Percentiles rank a stretch among this genome's conserved stretches.
Conservation (phyloP, 805 yeast species). For the Sugiyamaella marilandica region DNA sequence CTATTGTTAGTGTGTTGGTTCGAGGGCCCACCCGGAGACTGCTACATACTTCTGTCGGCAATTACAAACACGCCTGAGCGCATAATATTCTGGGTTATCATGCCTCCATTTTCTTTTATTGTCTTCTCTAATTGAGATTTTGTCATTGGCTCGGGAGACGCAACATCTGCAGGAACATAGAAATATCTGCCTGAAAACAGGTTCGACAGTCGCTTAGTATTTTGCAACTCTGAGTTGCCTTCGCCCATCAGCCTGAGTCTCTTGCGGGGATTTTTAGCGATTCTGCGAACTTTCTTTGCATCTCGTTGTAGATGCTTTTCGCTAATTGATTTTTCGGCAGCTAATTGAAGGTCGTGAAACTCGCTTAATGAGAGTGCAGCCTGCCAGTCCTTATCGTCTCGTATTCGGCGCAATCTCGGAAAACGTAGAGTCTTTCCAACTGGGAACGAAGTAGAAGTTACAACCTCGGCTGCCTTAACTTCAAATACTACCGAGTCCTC, state of each 20-base stretch:
- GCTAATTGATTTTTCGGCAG: conserved; percentile 18
- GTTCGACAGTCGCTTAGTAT: conserved; percentile 9
- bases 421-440: conserved; percentile 69
- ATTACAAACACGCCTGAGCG: conserved; percentile 12
- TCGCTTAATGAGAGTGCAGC: conserved; percentile 54
- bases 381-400: conserved; percentile 63
- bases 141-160: conserved; percentile 20
- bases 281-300: conserved; percentile 28
- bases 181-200: conserved; percentile 24
- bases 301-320: conserved; percentile 20
- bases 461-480: conserved; percentile 74
- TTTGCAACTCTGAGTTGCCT: background rate
- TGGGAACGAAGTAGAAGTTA: conserved; percentile 49
- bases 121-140: conserved; percentile 21
- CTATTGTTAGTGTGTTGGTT: conserved; percentile 21
- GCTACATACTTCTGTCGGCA: conserved; percentile 23
- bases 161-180: conserved; percentile 26
- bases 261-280: conserved; percentile 5
- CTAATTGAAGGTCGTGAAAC: conserved; percentile 36
- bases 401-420: conserved; percentile 62
- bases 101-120: conserved; percentile 30
- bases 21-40: conserved; percentile 10
- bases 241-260: conserved; percentile 3
- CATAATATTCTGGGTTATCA: conserved; percentile 20
- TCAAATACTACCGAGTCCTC: conserved; percentile 72